phyloP scores from a whole-genome alignment of 768 basidiomycete genomes.

The Suillus subaureus region DNA sequence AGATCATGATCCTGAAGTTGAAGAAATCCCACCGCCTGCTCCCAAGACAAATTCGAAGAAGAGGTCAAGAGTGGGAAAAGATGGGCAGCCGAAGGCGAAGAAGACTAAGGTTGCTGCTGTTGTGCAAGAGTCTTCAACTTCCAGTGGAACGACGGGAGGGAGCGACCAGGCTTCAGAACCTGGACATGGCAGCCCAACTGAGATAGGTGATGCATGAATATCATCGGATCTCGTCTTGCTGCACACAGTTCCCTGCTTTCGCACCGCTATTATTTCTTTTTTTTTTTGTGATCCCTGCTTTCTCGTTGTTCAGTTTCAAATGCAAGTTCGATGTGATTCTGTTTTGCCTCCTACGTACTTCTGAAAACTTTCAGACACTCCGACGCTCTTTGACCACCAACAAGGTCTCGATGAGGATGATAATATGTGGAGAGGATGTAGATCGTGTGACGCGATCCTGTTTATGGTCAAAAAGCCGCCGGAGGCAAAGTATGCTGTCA shows the following conservation, averaged over 20 bases:
- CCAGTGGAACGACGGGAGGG: constrained; percentile 28
- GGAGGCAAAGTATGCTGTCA: constrained; percentile 21
- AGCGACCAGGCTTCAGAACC: constrained; percentile 30
- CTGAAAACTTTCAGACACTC: constrained; percentile 19
- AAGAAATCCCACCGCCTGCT: constrained; percentile 21
- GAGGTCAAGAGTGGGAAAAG: constrained; percentile 32
- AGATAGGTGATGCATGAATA: constrained; percentile 24
- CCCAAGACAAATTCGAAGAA: constrained; percentile 28
- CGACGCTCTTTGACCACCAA: constrained; percentile 36
- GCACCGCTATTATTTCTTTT: constrained; percentile 10
- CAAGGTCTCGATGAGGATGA: constrained; percentile 19
- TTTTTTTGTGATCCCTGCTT: constrained; percentile 1
- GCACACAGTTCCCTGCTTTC: constrained; percentile 8
- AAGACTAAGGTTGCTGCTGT: constrained; percentile 28
- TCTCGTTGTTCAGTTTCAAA: constrained; percentile 20
- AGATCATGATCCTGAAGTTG: constrained; percentile 12
- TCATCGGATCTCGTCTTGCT: constrained; percentile 15
- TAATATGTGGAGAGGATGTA: constrained; percentile 16
- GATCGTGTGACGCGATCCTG: constrained; percentile 22
- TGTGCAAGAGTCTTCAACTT: constrained; percentile 20
- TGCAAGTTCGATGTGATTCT: constrained; percentile 18
- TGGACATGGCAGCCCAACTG: constrained; percentile 26
- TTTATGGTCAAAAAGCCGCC: constrained; percentile 35
- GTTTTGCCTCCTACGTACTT: constrained; percentile 26
- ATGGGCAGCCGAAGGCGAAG: constrained; percentile 32